phyloP scores from a whole-genome alignment of 805 yeast genomes.

The Wickerhamomyces chambardii region DNA sequence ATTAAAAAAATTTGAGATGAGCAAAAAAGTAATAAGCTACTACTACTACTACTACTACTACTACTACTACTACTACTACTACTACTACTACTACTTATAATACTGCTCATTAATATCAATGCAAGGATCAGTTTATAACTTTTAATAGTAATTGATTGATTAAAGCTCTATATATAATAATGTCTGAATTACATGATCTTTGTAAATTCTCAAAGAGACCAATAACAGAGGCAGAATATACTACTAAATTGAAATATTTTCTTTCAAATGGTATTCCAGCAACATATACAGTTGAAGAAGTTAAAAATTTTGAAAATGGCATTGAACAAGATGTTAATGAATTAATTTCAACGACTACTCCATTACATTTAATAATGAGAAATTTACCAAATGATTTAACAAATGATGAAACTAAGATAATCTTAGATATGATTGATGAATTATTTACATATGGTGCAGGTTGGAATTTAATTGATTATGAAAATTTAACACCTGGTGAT shows the following conservation, averaged over 20 bases:
- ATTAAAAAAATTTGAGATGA: too few species aligned
- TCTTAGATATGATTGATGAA: conserved; percentile 47
- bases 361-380: conserved; percentile 62
- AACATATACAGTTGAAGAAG: conserved; percentile 76
- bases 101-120: too few species aligned
- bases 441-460: conserved; percentile 86
- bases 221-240: conserved; percentile 30
- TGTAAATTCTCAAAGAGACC: conserved; percentile 46
- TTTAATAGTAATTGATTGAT: too few species aligned
- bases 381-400: conserved; percentile 33
- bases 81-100: too few species aligned
- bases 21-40: too few species aligned
- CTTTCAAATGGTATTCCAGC: conserved; percentile 68
- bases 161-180: conserved; percentile 11
- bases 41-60: too few species aligned
- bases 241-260: conserved; percentile 34
- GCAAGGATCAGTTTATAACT: too few species aligned
- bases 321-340: conserved; percentile 22
- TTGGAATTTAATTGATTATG: conserved; percentile 73
- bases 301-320: conserved; percentile 43
- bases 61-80: too few species aligned
- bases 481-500: conserved; percentile 81
- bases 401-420: conserved; percentile 32
- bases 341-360: conserved; percentile 55
- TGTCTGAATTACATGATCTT: conserved; percentile 70